These are phyloP conservation scores for Gryganskiella cystojenkinii DNA, from an alignment of 192 early-diverging fungal species.

Conservation along the genomic window DNA sequence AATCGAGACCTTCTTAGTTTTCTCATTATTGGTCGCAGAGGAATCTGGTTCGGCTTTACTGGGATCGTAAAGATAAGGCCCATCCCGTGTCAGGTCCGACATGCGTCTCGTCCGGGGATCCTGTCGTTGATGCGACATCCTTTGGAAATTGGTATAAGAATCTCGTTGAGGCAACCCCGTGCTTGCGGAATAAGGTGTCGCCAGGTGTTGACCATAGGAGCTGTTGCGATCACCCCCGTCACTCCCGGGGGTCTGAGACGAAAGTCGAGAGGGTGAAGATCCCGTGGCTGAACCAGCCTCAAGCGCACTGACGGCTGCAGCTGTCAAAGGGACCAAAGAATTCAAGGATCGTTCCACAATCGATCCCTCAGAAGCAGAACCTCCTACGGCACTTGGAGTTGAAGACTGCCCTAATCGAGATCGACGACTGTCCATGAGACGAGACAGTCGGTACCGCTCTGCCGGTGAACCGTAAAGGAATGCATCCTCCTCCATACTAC, in stretches of 20 bases:
- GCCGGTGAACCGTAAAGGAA: conserved; percentile 29
- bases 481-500: conserved; percentile 28
- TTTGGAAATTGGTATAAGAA: conserved; percentile 39
- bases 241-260: background rate
- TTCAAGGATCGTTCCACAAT: conserved; percentile 5
- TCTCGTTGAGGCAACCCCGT: conserved; percentile 13
- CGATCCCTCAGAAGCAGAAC: background rate
- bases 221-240: background rate
- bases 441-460: conserved; percentile 33
- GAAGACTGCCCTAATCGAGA: conserved; percentile 1
- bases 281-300: background rate
- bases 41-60: conserved; percentile 3
- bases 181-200: background rate
- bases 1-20: background rate
- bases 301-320: background rate
- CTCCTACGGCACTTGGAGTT: conserved; percentile 1
- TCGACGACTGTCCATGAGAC: conserved; percentile 13
- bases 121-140: conserved; percentile 36
- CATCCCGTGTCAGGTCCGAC: conserved; percentile 48
- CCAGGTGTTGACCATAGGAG: background rate
- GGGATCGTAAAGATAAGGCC: conserved; percentile 36
- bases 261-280: background rate
- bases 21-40: background rate
- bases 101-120: conserved; percentile 44
- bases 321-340: conserved; percentile 3